Percentiles rank a stretch among this genome's conserved stretches.
These are phyloP conservation scores for Durusdinium trenchii DNA, from an alignment of 73 alveolate genomes.

Conservation along the genomic window DNA sequence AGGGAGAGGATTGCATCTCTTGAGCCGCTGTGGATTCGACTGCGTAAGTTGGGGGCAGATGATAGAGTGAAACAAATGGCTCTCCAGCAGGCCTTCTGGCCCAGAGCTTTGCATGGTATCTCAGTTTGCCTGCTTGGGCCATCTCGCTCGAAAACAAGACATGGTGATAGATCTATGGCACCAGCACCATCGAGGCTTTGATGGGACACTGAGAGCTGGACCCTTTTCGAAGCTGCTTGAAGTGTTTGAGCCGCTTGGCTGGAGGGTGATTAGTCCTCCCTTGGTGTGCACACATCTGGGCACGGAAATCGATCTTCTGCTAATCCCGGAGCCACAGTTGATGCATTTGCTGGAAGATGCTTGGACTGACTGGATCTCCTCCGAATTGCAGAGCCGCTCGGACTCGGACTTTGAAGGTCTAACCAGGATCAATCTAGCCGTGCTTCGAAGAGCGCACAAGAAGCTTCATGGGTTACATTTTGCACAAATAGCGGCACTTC, in stretches of 20 bases:
- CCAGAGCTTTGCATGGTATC: background rate
- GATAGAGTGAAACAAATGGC: background rate
- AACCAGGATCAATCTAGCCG: background rate
- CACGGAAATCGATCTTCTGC: background rate
- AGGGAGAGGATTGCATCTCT: background rate
- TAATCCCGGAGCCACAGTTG: background rate
- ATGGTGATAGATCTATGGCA: background rate
- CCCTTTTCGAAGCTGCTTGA: background rate
- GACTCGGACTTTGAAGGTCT: background rate
- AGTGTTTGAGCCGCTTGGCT: background rate
- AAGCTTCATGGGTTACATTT: background rate
- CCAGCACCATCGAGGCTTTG: background rate
- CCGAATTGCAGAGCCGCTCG: background rate
- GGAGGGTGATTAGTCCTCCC: background rate
- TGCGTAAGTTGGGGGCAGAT: background rate
- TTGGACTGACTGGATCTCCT: background rate
- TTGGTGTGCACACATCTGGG: background rate
- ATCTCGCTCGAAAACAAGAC: background rate
- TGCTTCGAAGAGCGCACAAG: background rate
- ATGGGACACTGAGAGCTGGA: background rate
- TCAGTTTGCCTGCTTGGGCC: background rate
- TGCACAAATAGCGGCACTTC: background rate
- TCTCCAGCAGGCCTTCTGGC: background rate
- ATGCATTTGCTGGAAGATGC: background rate
- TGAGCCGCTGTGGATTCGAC: background rate